Base-by-base conservation (phyloP, 805 yeast species). In the Groenewaldozyma salmanticensis region DNA sequence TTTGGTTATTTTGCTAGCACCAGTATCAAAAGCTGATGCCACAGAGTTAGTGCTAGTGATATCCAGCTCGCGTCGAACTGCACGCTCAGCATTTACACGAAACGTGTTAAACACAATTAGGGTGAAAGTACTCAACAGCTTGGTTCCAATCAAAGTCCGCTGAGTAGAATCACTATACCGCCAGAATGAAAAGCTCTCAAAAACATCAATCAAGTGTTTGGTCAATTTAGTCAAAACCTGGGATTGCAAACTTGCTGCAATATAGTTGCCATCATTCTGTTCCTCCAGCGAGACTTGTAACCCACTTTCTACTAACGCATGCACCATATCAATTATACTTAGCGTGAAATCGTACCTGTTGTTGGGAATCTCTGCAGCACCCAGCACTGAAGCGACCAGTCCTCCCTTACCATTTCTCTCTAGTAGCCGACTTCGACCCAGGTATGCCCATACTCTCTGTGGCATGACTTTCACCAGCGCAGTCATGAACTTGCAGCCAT, bases 101-200 rank as follows among this genome's bases (percentile, higher is more conserved):
- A 77, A 77, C 2, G 74, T 68, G 9, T 74, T 60, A 18, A 62
- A 60, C 34, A 84, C 54, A 2, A 82, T 67, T 29, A 69, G 70
- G 7, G 71, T 61, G 53, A 85, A 81, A 2, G 77, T 63, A 19
- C 67, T 67, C 11, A 79, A 62, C 4, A 77, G 66, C 38, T 66
- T 60, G 4, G 68, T 62, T 0, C 88, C 86, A 34, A 86, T 65
- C 49, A 75, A 71, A 48, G 74, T 66, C 46, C 77, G 75, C 52
- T 86, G 83, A 35, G 64, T 58, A 1, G 74, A 62, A 7, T 70
- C 57, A 22, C 65, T 62, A 57, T 76, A 87, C 47, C 76, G 72
- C 82, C 94, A 85, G 53, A 71, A 74, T 3, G 70, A 61, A 49
- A 79, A 82, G 49, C 83, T 77, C 52, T 86, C 95, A 60, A 78